Conservation (phyloP, 2,329 filamentous ascomycete species). For the Orbilia brochopaga region DNA sequence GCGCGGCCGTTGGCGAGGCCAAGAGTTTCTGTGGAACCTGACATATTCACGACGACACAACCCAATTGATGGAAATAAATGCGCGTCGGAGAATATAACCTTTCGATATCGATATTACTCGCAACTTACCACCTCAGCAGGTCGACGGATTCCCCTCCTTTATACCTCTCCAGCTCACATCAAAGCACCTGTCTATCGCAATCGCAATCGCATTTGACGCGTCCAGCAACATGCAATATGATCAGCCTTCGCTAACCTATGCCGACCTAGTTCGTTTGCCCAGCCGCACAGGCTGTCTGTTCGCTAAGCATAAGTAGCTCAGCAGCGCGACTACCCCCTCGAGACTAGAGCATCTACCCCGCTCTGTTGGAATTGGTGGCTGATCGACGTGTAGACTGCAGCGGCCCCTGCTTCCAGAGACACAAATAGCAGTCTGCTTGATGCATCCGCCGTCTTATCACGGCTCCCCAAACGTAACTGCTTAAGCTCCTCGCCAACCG, state of each 20-base stretch:
- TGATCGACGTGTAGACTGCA: not conserved
- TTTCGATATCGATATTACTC: too few relatives aligned
- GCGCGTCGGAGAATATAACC: too few relatives aligned
- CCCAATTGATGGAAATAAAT: not conserved
- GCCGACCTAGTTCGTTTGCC: too few relatives aligned
- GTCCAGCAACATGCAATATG: not conserved
- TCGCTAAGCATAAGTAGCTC: not conserved
- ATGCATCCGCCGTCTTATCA: too few relatives aligned
- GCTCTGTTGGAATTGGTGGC: not conserved
- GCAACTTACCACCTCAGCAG: too few relatives aligned
- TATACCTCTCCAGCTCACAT: not conserved
- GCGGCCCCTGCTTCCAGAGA: too few relatives aligned
- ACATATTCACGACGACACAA: not conserved
- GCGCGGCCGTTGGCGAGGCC: not conserved
- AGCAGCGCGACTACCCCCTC: not conserved
- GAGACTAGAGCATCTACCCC: not conserved
- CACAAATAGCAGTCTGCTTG: too few relatives aligned
- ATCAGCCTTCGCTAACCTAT: not conserved
- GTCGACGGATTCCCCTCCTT: too few relatives aligned
- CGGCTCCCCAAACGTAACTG: too few relatives aligned
- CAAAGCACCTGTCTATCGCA: not conserved
- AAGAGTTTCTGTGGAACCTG: conserved; percentile 18
- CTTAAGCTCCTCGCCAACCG: too few relatives aligned
- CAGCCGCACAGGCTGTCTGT: not conserved
- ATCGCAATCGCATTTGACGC: not conserved